A percentile compares a stretch with the other conserved stretches of the same genome.
phyloP scores from a whole-genome alignment of 176 grass and related monocot species.

The Microstegium vimineum region DNA sequence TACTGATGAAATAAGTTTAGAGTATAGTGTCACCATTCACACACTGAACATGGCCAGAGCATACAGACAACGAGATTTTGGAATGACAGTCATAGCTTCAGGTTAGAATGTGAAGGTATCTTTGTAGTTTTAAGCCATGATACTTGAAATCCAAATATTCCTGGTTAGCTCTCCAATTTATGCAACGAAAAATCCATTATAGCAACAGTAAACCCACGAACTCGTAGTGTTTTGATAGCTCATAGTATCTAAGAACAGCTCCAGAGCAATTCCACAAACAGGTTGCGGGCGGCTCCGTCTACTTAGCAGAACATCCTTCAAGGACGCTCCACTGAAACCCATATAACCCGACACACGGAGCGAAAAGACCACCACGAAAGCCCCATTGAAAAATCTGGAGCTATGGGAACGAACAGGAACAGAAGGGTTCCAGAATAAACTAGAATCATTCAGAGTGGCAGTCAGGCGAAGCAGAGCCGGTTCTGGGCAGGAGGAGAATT shows the following conservation, averaged over 20 bases:
- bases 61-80: background rate
- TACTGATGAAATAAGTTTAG: background rate
- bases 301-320: background rate
- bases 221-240: background rate
- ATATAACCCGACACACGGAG: background rate
- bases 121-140: background rate
- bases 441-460: background rate
- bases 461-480: background rate
- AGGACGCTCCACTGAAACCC: background rate
- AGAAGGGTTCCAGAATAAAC: background rate
- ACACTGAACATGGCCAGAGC: background rate
- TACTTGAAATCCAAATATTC: background rate
- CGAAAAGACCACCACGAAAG: background rate
- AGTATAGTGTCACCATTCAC: background rate
- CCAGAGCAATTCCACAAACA: slow-evolving; percentile 31
- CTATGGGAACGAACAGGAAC: background rate
- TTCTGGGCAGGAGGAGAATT: background rate
- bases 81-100: background rate
- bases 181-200: background rate
- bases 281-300: background rate
- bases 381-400: too few species aligned
- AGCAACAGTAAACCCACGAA: background rate
- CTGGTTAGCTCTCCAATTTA: background rate
- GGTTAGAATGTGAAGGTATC: background rate
- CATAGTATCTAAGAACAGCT: background rate